Evolutionary conservation across 2,329 filamentous ascomycete species (phyloP).

Genomic region (Didymella glomerata): DNA sequence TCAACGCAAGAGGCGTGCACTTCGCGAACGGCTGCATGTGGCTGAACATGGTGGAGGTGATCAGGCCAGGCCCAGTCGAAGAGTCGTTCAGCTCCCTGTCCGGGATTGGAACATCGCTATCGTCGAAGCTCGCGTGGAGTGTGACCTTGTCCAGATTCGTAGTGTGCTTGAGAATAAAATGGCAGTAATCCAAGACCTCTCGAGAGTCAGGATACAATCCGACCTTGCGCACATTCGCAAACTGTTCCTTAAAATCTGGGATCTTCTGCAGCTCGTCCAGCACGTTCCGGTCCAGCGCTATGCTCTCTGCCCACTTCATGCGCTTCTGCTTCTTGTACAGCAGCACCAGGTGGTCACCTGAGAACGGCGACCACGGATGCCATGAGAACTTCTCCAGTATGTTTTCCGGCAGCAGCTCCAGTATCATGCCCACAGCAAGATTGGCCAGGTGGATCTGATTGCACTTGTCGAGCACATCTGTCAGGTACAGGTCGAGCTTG

Average conservation of each 20-base stretch:
- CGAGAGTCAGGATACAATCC: conserved; percentile 58
- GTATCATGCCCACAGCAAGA: conserved; percentile 58
- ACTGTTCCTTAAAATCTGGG: conserved; percentile 51
- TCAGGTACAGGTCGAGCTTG: conserved; percentile 58
- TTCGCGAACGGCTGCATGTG: conserved; percentile 58
- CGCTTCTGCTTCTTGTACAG: conserved; percentile 59
- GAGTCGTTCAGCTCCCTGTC: conserved; percentile 57
- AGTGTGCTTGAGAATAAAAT: conserved; percentile 54
- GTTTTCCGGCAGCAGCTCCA: conserved; percentile 60
- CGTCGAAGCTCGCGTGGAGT: conserved; percentile 57
- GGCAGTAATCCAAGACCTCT: conserved; percentile 55
- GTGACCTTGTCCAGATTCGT: conserved; percentile 56
- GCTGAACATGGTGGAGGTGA: conserved; percentile 57
- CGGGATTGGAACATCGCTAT: conserved; percentile 45
- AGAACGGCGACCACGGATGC: conserved; percentile 60
- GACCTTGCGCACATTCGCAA: conserved; percentile 55
- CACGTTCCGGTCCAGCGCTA: conserved; percentile 55
- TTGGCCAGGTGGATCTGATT: conserved; percentile 57
- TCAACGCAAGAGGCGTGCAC: conserved; percentile 56
- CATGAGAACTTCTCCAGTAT: conserved; percentile 60
- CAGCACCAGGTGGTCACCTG: conserved; percentile 57
- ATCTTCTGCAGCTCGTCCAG: conserved; percentile 55
- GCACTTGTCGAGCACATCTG: conserved; percentile 55
- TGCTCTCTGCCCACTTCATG: conserved; percentile 60
- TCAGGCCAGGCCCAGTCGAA: conserved; percentile 56